Evolutionary conservation across 2,329 filamentous ascomycete genomes (phyloP).

Genomic region (Fusarium sp.): DNA sequence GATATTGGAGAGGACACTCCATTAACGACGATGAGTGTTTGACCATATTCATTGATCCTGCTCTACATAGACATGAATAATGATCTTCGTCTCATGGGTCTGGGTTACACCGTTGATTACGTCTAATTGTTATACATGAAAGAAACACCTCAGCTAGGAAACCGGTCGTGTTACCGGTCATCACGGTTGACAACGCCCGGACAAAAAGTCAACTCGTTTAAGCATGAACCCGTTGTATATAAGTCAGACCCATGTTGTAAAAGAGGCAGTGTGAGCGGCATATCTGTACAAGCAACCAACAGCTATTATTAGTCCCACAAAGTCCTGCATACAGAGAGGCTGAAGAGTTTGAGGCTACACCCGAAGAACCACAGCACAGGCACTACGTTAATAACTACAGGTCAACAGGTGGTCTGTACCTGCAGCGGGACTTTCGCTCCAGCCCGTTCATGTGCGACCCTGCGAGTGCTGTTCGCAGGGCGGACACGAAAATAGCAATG

Average conservation of each 20-base stretch:
- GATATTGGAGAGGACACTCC: background rate
- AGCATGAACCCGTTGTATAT: background rate
- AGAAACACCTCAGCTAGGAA: background rate
- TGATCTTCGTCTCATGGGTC: background rate
- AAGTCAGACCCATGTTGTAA: background rate
- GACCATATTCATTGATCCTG: background rate
- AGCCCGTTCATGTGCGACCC: background rate
- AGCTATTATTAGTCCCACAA: background rate
- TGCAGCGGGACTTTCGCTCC: background rate
- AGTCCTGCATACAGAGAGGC: background rate
- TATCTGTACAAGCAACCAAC: background rate
- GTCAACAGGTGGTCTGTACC: background rate
- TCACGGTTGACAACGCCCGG: background rate
- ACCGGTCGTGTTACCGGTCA: background rate
- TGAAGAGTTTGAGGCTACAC: background rate
- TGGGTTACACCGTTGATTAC: background rate
- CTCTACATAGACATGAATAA: background rate
- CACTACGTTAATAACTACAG: background rate
- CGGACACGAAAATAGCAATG: background rate
- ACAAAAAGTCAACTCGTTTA: background rate
- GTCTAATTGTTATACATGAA: background rate
- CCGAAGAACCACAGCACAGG: background rate
- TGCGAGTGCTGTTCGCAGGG: background rate
- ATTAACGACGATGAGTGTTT: background rate
- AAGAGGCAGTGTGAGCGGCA: background rate